Base-by-base conservation (phyloP, 352 stramenopile genomes). In the Pythium aquatile region DNA sequence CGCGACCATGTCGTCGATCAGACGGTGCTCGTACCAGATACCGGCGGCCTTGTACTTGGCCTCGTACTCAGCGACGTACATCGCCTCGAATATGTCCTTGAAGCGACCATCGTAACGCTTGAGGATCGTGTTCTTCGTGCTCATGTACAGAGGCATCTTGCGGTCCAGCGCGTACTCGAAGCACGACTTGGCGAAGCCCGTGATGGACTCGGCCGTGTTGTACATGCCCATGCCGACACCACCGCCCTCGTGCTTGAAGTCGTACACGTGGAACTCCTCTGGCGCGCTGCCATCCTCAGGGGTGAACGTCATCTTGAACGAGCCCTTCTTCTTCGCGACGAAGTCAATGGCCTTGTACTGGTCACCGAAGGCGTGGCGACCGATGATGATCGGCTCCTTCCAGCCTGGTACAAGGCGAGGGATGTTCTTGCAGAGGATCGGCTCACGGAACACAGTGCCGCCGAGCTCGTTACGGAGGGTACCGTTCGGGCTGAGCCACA, bases 1-100 rank as follows among this genome's bases (percentile, higher is more conserved):
- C 29, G 88, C 88, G 35, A 97, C 88, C 87, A 97, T 97, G 72
- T 97, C 88, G 68, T 97, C 88, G 63, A 97, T 97, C 29, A 97
- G 67, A 11, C 86, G 83, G 72, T 93, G 85, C 63, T 85, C 82
- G 76, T 97, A 97, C 75, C 68, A 90, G 64, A 95, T 90, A 24
- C 85, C 85, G 0, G 65, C 63, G 0, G 78, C 79, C 58, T 94
- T 78, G 66, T 83, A 96, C 70, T 83, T 72, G 57, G 74, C 69
- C 64, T 92, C 75, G 72, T 89, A 96, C 33, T 91, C 78, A n/a
- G 61, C 65, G 52, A 86, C 73, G 76, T 97, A 97, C 76, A 96
- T 84, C 11, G 75, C 70, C 65, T 93, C 79, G 73, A 97, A 97
- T 68, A 97, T 93, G 73, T 96, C 87, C 72, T 94, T 93, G 69